Evolutionary conservation across 768 basidiomycete genomes (phyloP).

Genomic region (Leccinum subtestaceum): DNA sequence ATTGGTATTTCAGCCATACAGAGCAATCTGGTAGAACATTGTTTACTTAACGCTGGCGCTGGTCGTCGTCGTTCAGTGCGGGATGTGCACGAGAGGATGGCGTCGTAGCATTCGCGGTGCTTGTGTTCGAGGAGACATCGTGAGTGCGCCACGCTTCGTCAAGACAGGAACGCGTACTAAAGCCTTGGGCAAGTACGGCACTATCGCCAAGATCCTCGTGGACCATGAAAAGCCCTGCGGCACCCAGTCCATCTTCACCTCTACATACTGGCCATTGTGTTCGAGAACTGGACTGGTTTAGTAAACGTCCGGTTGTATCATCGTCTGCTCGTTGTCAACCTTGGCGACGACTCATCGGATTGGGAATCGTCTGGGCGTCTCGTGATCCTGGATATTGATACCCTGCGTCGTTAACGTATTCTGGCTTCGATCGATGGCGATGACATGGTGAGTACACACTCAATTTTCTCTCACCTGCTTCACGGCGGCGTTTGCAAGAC

Average conservation of each 20-base stretch:
- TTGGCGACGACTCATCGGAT: conserved; percentile 2
- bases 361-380: conserved; percentile 2
- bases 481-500: neutral
- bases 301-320: conserved; percentile 4
- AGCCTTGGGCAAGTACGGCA: neutral
- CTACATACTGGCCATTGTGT: neutral
- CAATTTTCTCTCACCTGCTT: neutral
- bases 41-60: neutral
- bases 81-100: conserved; percentile 1
- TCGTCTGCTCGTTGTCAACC: conserved; percentile 8
- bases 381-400: conserved; percentile 3
- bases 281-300: conserved; percentile 1
- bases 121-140: conserved; percentile 5
- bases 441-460: neutral
- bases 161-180: neutral
- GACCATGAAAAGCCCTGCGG: neutral
- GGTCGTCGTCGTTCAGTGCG: neutral
- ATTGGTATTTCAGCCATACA: neutral
- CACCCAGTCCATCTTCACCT: neutral
- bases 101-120: conserved; percentile 5
- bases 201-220: conserved; percentile 3
- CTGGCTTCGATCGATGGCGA: neutral
- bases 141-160: neutral
- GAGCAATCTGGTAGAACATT: neutral
- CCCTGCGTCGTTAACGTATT: conserved; percentile 6